These are phyloP conservation scores for Silene uniflora DNA, from an alignment of 148 eudicot species.

Conservation along the genomic window DNA sequence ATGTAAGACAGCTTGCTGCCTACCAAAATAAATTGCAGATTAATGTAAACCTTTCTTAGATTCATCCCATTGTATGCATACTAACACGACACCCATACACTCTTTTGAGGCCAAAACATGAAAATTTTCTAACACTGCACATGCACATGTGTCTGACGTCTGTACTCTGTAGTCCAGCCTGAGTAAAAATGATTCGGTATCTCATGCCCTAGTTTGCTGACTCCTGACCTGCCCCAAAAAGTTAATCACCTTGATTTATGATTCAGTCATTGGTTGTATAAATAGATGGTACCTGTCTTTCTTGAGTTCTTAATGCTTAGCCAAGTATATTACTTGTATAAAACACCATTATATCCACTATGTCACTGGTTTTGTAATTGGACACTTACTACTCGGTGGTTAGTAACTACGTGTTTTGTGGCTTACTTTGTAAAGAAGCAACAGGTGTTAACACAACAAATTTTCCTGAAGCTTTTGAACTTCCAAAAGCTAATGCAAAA, in stretches of 20 bases:
- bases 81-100: too few relatives aligned
- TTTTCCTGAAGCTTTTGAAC: slow-evolving; percentile 34
- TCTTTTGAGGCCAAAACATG: too few relatives aligned
- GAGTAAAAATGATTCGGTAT: too few relatives aligned
- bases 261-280: neutral
- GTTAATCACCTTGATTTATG: neutral
- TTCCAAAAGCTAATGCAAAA: slow-evolving; percentile 19
- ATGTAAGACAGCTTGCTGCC: too few relatives aligned
- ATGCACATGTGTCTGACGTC: too few relatives aligned
- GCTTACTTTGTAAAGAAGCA: slow-evolving; percentile 24
- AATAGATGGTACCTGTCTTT: neutral
- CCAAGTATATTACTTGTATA: too few relatives aligned
- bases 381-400: neutral
- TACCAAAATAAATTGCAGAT: too few relatives aligned
- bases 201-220: neutral
- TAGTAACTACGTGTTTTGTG: slow-evolving; percentile 10
- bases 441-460: slow-evolving; percentile 28
- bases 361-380: neutral
- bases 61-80: too few relatives aligned
- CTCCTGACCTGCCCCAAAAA: neutral
- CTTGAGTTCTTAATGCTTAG: too few relatives aligned
- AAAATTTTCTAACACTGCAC: too few relatives aligned
- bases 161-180: too few relatives aligned
- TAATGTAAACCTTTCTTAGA: too few relatives aligned
- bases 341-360: neutral